These are phyloP conservation scores for Ophidiomyces ophidiicola DNA, from an alignment of 2,329 filamentous ascomycete species.

Conservation along the genomic window DNA sequence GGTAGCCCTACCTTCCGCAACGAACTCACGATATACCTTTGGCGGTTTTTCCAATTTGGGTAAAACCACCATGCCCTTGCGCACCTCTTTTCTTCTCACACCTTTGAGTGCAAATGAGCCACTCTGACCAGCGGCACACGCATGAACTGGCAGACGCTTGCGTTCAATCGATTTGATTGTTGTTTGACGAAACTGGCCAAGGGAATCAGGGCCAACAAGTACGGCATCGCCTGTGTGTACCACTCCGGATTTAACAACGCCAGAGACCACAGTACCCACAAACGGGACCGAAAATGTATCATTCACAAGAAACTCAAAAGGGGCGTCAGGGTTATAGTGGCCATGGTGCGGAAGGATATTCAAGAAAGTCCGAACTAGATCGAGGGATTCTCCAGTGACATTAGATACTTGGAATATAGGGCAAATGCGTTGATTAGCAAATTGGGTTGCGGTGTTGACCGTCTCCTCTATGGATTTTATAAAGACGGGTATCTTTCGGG, in stretches of 20 bases:
- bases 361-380: conserved; percentile 81
- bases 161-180: conserved; percentile 86
- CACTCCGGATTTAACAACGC: conserved; percentile 77
- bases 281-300: conserved; percentile 97
- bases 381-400: conserved; percentile 82
- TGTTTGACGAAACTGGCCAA: conserved; percentile 80
- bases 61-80: conserved; percentile 95
- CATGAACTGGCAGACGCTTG: conserved; percentile 79
- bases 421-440: conserved; percentile 88
- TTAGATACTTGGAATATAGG: conserved; percentile 98
- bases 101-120: conserved; percentile 84
- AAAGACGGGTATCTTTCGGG: conserved; percentile 89
- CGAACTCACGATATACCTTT: conserved; percentile 63
- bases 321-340: conserved; percentile 74
- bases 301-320: conserved; percentile 91
- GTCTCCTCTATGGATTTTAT: conserved; percentile 86
- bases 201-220: conserved; percentile 75
- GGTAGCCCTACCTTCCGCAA: conserved; percentile 53
- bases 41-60: conserved; percentile 66
- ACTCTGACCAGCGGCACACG: conserved; percentile 80
- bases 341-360: conserved; percentile 93
- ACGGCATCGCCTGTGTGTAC: conserved; percentile 84
- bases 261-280: conserved; percentile 89
- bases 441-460: conserved; percentile 89
- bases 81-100: conserved; percentile 76